Base-by-base conservation (phyloP, 768 basidiomycete genomes). In the Calocybe cyanea region DNA sequence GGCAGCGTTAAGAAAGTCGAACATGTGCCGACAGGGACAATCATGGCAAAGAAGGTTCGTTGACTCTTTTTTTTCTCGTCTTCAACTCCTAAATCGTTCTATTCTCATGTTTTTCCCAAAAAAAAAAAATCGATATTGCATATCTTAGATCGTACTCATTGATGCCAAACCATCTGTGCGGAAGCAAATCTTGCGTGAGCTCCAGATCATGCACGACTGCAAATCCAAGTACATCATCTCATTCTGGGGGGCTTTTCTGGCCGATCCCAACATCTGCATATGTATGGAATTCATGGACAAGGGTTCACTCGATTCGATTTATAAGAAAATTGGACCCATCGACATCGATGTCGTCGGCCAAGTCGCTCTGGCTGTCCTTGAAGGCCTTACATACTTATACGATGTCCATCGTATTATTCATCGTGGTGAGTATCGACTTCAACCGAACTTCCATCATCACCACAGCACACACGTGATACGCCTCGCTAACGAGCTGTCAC, bases 161-260 rank as follows among this genome's bases (percentile, higher is more conserved):
- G 92, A 95, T 67, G 93, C 92, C 23, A 97, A 97, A 63, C 95
- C 93, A 8, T 80, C 91, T 2, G 92, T 98, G 24, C 78, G 94
- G 52, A 99, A 98, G 63, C 96, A 99, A 70, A 98, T 99, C 58
- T 74, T 98, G 30, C 85, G 96, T 41, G 96, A 99, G 63, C 73
- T 99, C 54, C 95, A 97, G 58, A 98, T 99, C 72, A 95, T 98
- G 95, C 92, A 97, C 64, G 89, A 96, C 66, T 98, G 95, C 68
- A 76, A 86, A 54, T 94, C 91, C 6, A 80, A 78, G 44, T 90
- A 92, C 65, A 99, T 99, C 63, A 88, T 99, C 57, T 93, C 90
- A 0, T 99, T 97, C 72, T 94, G 87, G 62, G 96, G 96, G 50
- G 96, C 96, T 42, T 99, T 92, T 69, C 74, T 98, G 24, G 83